Evolutionary conservation across 306 rosid genomes (phyloP).

Genomic region (Medicago arabica): DNA sequence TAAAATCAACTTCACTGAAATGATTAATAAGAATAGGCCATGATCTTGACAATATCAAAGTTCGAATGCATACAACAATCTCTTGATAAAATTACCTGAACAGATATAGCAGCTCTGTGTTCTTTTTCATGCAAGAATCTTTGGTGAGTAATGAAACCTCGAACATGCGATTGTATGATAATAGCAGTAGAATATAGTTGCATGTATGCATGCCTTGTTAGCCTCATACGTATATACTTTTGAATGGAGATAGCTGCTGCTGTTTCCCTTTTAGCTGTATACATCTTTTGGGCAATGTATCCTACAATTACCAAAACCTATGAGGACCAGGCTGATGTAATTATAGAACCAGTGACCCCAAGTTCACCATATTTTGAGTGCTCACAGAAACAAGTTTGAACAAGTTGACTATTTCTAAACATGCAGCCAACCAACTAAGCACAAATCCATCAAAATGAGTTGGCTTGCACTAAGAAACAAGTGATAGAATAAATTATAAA

Average conservation of each 20-base stretch:
- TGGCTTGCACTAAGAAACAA: constrained; percentile 17
- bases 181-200: constrained; percentile 61
- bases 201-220: constrained; percentile 53
- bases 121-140: constrained; percentile 65
- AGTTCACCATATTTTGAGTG: neutral
- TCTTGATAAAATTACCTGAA: constrained; percentile 69
- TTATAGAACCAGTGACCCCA: neutral
- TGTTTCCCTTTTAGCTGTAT: constrained; percentile 68
- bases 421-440: constrained; percentile 28
- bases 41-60: constrained; percentile 31
- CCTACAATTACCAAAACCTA: constrained; percentile 56
- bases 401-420: constrained; percentile 24
- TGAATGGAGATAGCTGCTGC: constrained; percentile 71
- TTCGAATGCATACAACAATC: constrained; percentile 18
- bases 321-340: constrained; percentile 33
- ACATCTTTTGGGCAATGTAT: constrained; percentile 67
- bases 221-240: constrained; percentile 71
- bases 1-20: constrained; percentile 19
- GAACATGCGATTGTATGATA: constrained; percentile 69
- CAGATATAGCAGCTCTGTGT: constrained; percentile 76
- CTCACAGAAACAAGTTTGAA: constrained; percentile 13
- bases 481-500: constrained; percentile 32
- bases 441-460: neutral
- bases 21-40: neutral
- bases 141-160: constrained; percentile 72